Percentiles rank a stretch among this genome's conserved stretches.
Evolutionary conservation across 345 rosid genomes (phyloP).

Genomic region (Lagerstroemia speciosa): DNA sequence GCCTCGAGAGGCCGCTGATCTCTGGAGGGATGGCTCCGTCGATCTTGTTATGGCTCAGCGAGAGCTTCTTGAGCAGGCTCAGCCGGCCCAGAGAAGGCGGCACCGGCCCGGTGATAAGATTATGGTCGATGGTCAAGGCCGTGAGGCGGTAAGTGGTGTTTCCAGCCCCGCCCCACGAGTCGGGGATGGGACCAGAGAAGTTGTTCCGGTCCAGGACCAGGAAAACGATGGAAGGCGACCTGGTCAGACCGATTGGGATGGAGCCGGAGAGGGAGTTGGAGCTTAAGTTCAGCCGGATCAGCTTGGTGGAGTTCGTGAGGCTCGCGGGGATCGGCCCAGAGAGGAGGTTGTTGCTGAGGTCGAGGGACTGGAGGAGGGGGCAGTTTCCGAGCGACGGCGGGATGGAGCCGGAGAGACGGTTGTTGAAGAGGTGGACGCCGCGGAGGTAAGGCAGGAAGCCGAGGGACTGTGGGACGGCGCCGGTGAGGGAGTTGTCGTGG

Average conservation of each 20-base stretch:
- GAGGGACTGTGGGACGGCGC: slow-evolving; percentile 64
- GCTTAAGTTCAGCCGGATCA: slow-evolving; percentile 63
- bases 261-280: slow-evolving; percentile 55
- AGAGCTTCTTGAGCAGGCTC: too few relatives aligned
- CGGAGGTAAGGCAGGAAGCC: slow-evolving; percentile 67
- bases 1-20: slow-evolving; percentile 34
- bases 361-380: slow-evolving; percentile 58
- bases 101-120: slow-evolving; percentile 45
- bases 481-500: slow-evolving; percentile 65
- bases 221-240: slow-evolving; percentile 43
- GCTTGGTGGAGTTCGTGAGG: slow-evolving; percentile 58
- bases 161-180: slow-evolving; percentile 27
- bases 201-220: slow-evolving; percentile 69
- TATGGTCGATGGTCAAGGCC: slow-evolving; percentile 34
- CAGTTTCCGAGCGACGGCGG: slow-evolving; percentile 70
- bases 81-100: slow-evolving; percentile 47
- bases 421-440: slow-evolving; percentile 87
- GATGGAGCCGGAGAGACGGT: slow-evolving; percentile 69
- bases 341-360: slow-evolving; percentile 60
- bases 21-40: slow-evolving; percentile 45
- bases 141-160: slow-evolving; percentile 13
- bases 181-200: slow-evolving; percentile 66
- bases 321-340: slow-evolving; percentile 51
- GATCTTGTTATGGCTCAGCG: slow-evolving; percentile 53
- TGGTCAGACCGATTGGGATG: slow-evolving; percentile 40